A percentile compares a stretch with the other conserved stretches of the same genome.
Evolutionary conservation across 306 rosid species (phyloP).

Genomic region (Vigna trinervia): DNA sequence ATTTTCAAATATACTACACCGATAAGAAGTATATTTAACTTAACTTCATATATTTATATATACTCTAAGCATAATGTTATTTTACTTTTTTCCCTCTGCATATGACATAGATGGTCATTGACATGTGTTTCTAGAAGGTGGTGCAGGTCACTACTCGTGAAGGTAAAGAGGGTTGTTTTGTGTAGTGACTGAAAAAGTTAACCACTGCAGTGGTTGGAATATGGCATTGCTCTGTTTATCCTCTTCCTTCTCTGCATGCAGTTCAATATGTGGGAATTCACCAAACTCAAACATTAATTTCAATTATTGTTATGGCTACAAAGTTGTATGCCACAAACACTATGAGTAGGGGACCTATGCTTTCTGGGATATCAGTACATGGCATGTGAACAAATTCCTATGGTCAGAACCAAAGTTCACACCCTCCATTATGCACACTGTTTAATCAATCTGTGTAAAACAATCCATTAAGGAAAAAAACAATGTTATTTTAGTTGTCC

Average conservation of each 20-base stretch:
- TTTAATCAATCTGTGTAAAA: not conserved
- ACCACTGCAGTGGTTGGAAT: too few relatives aligned
- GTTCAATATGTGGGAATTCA: conserved; percentile 7
- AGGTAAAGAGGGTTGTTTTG: too few relatives aligned
- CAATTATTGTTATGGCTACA: conserved; percentile 24
- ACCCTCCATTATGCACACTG: not conserved
- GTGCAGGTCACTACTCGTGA: too few relatives aligned
- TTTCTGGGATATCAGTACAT: not conserved
- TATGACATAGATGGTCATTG: too few relatives aligned
- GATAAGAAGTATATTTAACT: too few relatives aligned
- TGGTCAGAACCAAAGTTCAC: not conserved
- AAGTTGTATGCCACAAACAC: not conserved
- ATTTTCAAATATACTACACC: too few relatives aligned
- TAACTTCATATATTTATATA: too few relatives aligned
- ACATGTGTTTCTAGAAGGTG: too few relatives aligned
- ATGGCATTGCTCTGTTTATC: too few relatives aligned
- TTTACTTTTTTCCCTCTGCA: too few relatives aligned
- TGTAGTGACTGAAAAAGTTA: too few relatives aligned
- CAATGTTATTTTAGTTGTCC: not conserved
- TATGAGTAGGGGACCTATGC: conserved; percentile 2
- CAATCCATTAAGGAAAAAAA: not conserved
- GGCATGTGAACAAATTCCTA: conserved; percentile 18
- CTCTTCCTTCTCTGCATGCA: not conserved
- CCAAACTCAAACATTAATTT: not conserved
- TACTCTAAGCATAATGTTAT: too few relatives aligned